Evolutionary conservation across 2,329 filamentous ascomycete species (phyloP).

Genomic region (Penicillium sp.): DNA sequence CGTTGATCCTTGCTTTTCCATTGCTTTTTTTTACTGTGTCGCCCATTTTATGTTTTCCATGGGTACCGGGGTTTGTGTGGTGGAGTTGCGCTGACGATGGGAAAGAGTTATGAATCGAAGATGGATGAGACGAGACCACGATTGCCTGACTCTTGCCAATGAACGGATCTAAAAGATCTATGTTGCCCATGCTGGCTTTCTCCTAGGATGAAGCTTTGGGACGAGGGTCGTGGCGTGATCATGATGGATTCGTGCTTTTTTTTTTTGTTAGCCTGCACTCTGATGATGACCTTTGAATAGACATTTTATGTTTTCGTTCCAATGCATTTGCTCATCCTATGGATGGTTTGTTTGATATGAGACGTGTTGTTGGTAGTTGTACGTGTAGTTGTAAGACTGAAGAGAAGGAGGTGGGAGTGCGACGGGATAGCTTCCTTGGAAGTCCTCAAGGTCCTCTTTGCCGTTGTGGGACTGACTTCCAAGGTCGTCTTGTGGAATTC

Average conservation of each 20-base stretch:
- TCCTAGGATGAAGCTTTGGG: conserved; percentile 2
- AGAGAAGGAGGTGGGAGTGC: background rate
- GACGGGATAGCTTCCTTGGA: background rate
- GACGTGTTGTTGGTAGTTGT: background rate
- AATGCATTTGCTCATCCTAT: conserved; percentile 22
- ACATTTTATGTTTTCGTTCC: conserved; percentile 21
- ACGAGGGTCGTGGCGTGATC: conserved; percentile 11
- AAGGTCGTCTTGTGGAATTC: background rate
- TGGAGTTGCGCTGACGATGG: conserved; percentile 16
- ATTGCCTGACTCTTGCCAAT: conserved; percentile 3
- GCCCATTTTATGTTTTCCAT: conserved; percentile 11
- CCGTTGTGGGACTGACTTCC: background rate
- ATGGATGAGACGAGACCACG: conserved; percentile 13
- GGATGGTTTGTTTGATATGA: background rate
- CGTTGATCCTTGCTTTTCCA: conserved; percentile 11
- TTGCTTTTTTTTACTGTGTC: conserved; percentile 9
- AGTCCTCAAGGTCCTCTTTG: conserved; percentile 5
- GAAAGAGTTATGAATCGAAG: conserved; percentile 16
- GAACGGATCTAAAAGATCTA: conserved; percentile 1
- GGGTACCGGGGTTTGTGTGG: conserved; percentile 1
- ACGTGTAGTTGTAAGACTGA: background rate
- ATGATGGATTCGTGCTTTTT: conserved; percentile 14
- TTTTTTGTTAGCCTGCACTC: conserved; percentile 23
- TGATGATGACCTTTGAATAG: conserved; percentile 28
- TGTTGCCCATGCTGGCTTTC: background rate